These are phyloP conservation scores for Phascolomyces articulosus DNA, from an alignment of 371 early-diverging fungal species.

Conservation along the genomic window DNA sequence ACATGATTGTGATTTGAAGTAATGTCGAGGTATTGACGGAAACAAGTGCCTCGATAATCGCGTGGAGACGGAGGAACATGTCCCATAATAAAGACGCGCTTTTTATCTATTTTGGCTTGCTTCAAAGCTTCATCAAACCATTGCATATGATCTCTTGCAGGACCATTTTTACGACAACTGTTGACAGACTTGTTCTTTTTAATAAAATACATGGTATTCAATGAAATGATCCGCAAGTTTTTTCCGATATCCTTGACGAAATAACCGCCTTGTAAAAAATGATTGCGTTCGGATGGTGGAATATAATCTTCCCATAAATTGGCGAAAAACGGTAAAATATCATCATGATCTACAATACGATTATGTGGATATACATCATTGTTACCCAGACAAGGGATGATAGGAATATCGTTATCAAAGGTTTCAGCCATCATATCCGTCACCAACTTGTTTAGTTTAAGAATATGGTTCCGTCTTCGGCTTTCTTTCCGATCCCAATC, in stretches of 20 bases:
- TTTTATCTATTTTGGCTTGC: constrained; percentile 32
- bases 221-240: constrained; percentile 54
- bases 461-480: constrained; percentile 62
- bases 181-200: constrained; percentile 68
- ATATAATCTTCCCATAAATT: constrained; percentile 63
- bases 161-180: constrained; percentile 62
- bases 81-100: constrained; percentile 65
- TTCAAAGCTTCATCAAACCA: constrained; percentile 72
- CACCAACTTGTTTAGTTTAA: constrained; percentile 46
- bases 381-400: constrained; percentile 76
- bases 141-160: constrained; percentile 66
- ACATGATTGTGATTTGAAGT: constrained; percentile 61
- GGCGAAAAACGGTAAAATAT: constrained; percentile 40
- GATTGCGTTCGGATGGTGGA: constrained; percentile 55
- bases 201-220: constrained; percentile 79
- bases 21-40: constrained; percentile 59
- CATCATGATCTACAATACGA: constrained; percentile 32
- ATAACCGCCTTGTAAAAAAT: constrained; percentile 74
- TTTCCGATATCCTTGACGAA: constrained; percentile 59
- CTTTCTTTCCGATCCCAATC: constrained; percentile 68
- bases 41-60: constrained; percentile 68
- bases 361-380: constrained; percentile 85
- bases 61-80: constrained; percentile 76
- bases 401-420: constrained; percentile 43
- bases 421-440: constrained; percentile 38